Evolutionary conservation across 352 stramenopile species (phyloP), one percentile per base, ranked within the genome.

Genomic region (Elongisporangium undulatum): DNA sequence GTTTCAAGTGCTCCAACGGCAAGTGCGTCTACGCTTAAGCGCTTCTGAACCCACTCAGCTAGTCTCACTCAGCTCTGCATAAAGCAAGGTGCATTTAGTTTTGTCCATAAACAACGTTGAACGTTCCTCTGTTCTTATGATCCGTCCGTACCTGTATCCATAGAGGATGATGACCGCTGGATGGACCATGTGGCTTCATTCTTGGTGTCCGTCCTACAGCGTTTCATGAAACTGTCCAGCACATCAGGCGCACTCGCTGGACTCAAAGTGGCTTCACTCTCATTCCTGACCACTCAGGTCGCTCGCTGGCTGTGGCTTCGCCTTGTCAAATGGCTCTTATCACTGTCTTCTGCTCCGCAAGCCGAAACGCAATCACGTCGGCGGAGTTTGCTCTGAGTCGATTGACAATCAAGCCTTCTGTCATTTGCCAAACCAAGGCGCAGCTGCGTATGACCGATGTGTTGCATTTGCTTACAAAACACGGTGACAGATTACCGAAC

Each of bases 1-100:
- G 69, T 7, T 34, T 34, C 24, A 65, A 62, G 56, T 79, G 71
- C 55, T 38, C 17, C 19, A 56, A 71, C 12, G 66, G 66, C 62
- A 74, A 69, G 62, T 79, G 71, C 48, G 55, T 63, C 23, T 73
- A 71, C 56, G 51, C 59, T 13, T 77, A 70, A 69, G 48, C 45
- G 19, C 4, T 56, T 41, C 29, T 41, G 13, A 9, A 41, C 29
- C 29, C 29, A 41, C 9, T 41, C 29, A 41, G 29, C 29, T 41
- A 41, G 29, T 41, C 29, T 41, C 13, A 15, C 9, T 41, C 29
- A 41, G 29, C 29, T 41, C 9, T 41, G 29, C 4, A 41, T 41
- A 41, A 41, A 9, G 13, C 8, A 6, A 41, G 29, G 29, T 41
- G 29, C 29, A 41, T 41, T 41, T 41, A 41, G 29, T 41, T 41